Percentiles rank a stretch among this genome's conserved stretches.
Conservation (phyloP, 495 filamentous ascomycete species). For the Penicillium verhagenii region DNA sequence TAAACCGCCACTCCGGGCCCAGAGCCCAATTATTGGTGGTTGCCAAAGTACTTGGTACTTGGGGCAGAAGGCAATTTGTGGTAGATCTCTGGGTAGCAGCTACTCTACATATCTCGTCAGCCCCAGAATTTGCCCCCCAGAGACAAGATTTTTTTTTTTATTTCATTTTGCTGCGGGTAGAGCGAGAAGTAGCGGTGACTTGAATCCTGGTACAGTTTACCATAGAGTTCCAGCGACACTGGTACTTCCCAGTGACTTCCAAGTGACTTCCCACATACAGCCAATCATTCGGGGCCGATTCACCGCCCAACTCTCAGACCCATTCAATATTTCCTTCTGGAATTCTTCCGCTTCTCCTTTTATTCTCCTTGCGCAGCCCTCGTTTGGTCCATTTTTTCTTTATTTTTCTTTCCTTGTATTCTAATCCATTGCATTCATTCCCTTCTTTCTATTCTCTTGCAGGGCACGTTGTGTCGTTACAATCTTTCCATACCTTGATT, state of each 20-base stretch:
- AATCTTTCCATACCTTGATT: slow-evolving; percentile 11
- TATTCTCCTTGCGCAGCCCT: slow-evolving; percentile 23
- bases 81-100: slow-evolving; percentile 10
- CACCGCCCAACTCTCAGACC: slow-evolving; percentile 30
- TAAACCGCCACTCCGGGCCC: slow-evolving; percentile 20
- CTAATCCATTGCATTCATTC: slow-evolving; percentile 10
- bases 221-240: not conserved
- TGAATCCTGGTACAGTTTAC: not conserved
- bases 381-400: slow-evolving; percentile 12
- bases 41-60: slow-evolving; percentile 19
- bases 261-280: too few relatives aligned
- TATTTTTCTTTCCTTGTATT: slow-evolving; percentile 14
- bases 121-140: slow-evolving; percentile 23
- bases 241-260: not conserved
- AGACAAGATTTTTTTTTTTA: too few relatives aligned
- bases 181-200: slow-evolving; percentile 5
- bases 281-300: slow-evolving; percentile 23
- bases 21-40: not conserved
- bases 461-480: slow-evolving; percentile 12
- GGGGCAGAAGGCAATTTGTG: not conserved
- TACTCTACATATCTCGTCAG: slow-evolving; percentile 18
- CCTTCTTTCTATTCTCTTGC: slow-evolving; percentile 4
- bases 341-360: slow-evolving; percentile 25
- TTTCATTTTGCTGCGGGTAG: too few relatives aligned
- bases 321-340: slow-evolving; percentile 14